Evolutionary conservation across 352 stramenopile genomes (phyloP).

Genomic region (Globisporangium viniferum): DNA sequence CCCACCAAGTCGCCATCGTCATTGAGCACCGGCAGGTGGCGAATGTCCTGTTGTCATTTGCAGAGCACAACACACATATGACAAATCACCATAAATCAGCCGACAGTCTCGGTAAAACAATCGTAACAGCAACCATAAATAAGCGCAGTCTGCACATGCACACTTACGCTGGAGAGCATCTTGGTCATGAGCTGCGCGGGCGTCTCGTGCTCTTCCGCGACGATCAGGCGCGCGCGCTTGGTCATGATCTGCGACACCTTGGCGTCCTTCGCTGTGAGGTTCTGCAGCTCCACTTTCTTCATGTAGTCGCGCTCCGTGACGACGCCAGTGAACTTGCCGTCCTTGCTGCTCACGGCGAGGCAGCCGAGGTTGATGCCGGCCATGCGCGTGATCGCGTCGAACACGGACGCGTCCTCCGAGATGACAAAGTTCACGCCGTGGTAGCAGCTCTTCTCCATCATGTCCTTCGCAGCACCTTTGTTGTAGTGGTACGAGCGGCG

Average conservation of each 20-base stretch:
- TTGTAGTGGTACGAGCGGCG: slow-evolving; percentile 54
- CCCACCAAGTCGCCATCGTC: slow-evolving; percentile 87
- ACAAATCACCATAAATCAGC: not conserved
- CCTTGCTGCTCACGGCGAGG: slow-evolving; percentile 86
- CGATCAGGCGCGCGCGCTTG: slow-evolving; percentile 87
- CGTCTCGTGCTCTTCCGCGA: slow-evolving; percentile 82
- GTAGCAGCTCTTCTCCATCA: slow-evolving; percentile 94
- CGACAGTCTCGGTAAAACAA: not conserved
- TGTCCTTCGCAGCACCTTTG: slow-evolving; percentile 85
- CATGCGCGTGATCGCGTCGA: slow-evolving; percentile 95
- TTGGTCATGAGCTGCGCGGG: slow-evolving; percentile 93
- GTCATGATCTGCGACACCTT: slow-evolving; percentile 94
- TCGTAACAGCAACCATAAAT: not conserved
- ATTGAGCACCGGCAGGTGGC: slow-evolving; percentile 94
- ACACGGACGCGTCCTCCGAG: slow-evolving; percentile 89
- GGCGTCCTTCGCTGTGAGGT: slow-evolving; percentile 82
- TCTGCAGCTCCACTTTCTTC: slow-evolving; percentile 94
- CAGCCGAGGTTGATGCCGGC: slow-evolving; percentile 92
- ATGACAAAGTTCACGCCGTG: slow-evolving; percentile 94
- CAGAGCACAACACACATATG: not conserved
- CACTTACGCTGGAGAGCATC: slow-evolving; percentile 91
- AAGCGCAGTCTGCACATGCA: not conserved
- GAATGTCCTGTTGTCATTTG: slow-evolving; percentile 69
- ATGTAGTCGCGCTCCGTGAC: slow-evolving; percentile 96
- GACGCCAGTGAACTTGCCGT: slow-evolving; percentile 89